phyloP scores from a whole-genome alignment of 805 yeast species.

The Pichia deserticola region DNA sequence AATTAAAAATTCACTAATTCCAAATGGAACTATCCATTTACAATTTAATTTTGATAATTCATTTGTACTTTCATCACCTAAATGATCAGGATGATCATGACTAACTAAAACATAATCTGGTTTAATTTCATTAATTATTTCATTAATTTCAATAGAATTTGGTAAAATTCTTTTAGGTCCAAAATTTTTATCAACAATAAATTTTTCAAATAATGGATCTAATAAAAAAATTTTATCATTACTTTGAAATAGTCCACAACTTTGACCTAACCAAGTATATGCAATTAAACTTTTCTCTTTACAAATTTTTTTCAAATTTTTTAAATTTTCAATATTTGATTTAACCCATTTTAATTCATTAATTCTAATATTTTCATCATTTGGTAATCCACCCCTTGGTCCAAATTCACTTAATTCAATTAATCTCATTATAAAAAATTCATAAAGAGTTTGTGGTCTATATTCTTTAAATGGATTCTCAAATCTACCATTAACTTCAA shows the following conservation, averaged over 20 bases:
- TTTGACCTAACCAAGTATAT: conserved; percentile 91
- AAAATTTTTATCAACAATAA: conserved; percentile 48
- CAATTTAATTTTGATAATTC: conserved; percentile 39
- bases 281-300: conserved; percentile 38
- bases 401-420: conserved; percentile 56
- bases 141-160: conserved; percentile 59
- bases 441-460: conserved; percentile 82
- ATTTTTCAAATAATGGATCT: conserved; percentile 74
- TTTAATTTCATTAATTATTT: conserved; percentile 39
- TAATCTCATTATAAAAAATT: conserved; percentile 68
- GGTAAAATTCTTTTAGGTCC: conserved; percentile 85
- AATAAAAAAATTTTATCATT: conserved; percentile 50
- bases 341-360: conserved; percentile 48
- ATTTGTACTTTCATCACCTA: conserved; percentile 56
- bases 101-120: conserved; percentile 75
- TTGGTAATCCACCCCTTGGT: conserved; percentile 52
- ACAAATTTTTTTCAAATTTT: conserved; percentile 20
- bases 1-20: conserved; percentile 55
- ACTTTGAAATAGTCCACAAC: conserved; percentile 64
- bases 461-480: conserved; percentile 91
- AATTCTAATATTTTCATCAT: conserved; percentile 38
- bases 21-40: conserved; percentile 84
- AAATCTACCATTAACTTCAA: conserved; percentile 65
- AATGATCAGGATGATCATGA: conserved; percentile 94
- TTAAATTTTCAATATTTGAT: conserved; percentile 45